These are phyloP conservation scores for Leishmania tarentolae DNA, from an alignment of 208 protist species.

Conservation along the genomic window DNA sequence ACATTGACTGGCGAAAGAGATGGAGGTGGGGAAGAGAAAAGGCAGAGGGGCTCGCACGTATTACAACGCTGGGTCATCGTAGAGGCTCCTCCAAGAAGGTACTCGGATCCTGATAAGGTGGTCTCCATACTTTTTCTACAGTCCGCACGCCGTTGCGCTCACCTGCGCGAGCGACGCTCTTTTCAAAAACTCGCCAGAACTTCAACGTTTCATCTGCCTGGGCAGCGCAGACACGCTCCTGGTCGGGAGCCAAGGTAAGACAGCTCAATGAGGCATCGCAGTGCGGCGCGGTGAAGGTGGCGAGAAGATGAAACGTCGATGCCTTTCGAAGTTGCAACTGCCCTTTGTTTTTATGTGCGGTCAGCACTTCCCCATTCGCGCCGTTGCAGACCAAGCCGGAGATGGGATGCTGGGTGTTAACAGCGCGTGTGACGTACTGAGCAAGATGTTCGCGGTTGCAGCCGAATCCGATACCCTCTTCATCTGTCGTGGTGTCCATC, in stretches of 20 bases:
- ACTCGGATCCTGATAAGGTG: conserved; percentile 16
- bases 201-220: conserved; percentile 84
- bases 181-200: conserved; percentile 78
- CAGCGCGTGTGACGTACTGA: conserved; percentile 56
- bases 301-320: conserved; percentile 61
- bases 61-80: not conserved
- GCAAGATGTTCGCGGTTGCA: conserved; percentile 10
- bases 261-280: conserved; percentile 57
- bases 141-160: not conserved
- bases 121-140: not conserved
- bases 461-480: conserved; percentile 7
- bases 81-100: conserved; percentile 11
- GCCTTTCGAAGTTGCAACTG: conserved; percentile 78
- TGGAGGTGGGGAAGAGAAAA: not conserved
- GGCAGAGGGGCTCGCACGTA: not conserved
- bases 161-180: conserved; percentile 5
- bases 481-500: conserved; percentile 23
- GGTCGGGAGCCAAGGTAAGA: conserved; percentile 64
- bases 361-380: conserved; percentile 47
- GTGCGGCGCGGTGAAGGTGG: conserved; percentile 58
- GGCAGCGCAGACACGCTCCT: conserved; percentile 70
- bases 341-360: conserved; percentile 60
- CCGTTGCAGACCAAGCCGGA: conserved; percentile 55
- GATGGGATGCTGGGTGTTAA: conserved; percentile 67
- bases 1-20: not conserved